phyloP scores from a whole-genome alignment of 1,284 basidiomycete genomes.

The Trametes sp. region DNA sequence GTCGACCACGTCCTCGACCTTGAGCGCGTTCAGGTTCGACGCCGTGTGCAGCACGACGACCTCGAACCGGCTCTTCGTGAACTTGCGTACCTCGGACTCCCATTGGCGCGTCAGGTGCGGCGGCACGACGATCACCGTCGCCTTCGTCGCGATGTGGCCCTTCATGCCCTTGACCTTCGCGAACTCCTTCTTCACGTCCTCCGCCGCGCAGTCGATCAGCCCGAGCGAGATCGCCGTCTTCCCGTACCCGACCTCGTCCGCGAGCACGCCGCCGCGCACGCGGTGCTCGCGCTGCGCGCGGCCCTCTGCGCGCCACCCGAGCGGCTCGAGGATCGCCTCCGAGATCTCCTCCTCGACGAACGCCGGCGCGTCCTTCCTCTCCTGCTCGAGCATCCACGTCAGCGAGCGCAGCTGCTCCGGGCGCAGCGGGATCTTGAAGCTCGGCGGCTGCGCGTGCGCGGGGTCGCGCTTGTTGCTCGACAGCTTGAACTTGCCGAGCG shows the following conservation, averaged over 20 bases:
- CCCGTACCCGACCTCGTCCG: slow-evolving; percentile 96
- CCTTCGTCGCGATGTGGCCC: slow-evolving; percentile 80
- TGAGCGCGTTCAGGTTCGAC: slow-evolving; percentile 75
- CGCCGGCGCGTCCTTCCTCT: slow-evolving; percentile 67
- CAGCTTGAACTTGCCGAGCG: slow-evolving; percentile 71
- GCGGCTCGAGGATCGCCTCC: slow-evolving; percentile 84
- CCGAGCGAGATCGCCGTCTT: slow-evolving; percentile 96
- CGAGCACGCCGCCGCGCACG: slow-evolving; percentile 90
- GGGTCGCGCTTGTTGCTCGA: slow-evolving; percentile 82
- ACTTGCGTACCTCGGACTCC: slow-evolving; percentile 88
- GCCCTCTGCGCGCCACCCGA: slow-evolving; percentile 94
- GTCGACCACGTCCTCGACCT: slow-evolving; percentile 79
- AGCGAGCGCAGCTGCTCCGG: slow-evolving; percentile 91
- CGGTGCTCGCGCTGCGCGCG: slow-evolving; percentile 81
- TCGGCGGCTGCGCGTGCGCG: slow-evolving; percentile 79
- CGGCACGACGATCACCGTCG: slow-evolving; percentile 88
- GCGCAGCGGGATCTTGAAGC: slow-evolving; percentile 79
- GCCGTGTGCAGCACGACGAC: slow-evolving; percentile 78
- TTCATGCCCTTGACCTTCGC: slow-evolving; percentile 51
- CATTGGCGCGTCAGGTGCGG: slow-evolving; percentile 92
- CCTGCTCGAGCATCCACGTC: slow-evolving; percentile 92
- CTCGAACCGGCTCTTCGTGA: slow-evolving; percentile 72
- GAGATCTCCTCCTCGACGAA: slow-evolving; percentile 96
- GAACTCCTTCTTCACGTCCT: slow-evolving; percentile 65
- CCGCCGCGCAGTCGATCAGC: slow-evolving; percentile 76